These are phyloP conservation scores for Endotrypanum monterogeii DNA, from an alignment of 208 protist species.

Conservation along the genomic window DNA sequence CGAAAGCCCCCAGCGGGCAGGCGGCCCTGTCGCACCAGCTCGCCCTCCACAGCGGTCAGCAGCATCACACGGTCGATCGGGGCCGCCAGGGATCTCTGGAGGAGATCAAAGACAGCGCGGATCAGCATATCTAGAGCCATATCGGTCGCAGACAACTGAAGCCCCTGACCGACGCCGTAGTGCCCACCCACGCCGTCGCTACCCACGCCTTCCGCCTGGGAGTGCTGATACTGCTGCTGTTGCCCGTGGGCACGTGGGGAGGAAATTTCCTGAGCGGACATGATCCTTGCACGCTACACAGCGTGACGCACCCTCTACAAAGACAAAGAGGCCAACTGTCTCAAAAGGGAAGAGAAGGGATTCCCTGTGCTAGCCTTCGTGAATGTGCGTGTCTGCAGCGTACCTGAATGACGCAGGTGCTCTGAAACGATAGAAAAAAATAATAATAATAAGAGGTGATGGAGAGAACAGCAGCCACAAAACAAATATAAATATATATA, in stretches of 20 bases:
- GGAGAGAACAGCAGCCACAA: neutral
- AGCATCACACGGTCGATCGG: constrained; percentile 70
- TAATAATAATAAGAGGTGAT: neutral
- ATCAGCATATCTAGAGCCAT: constrained; percentile 49
- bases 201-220: constrained; percentile 7
- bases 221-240: neutral
- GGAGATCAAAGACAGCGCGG: constrained; percentile 48
- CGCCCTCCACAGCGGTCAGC: constrained; percentile 73
- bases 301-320: neutral
- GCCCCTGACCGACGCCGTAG: constrained; percentile 13
- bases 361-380: neutral
- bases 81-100: constrained; percentile 59
- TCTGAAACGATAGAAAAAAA: neutral
- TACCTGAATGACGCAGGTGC: neutral
- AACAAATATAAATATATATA: too few species aligned
- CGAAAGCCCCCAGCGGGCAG: constrained; percentile 63
- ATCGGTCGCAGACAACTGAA: constrained; percentile 20
- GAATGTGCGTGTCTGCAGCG: neutral
- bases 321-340: neutral
- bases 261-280: constrained; percentile 17
- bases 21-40: constrained; percentile 75
- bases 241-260: constrained; percentile 1
- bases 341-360: too few species aligned
- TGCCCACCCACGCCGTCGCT: constrained; percentile 15
- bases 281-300: neutral